Conservation (phyloP, 2,329 filamentous ascomycete species). For the Stagonosporopsis vannaccii region DNA sequence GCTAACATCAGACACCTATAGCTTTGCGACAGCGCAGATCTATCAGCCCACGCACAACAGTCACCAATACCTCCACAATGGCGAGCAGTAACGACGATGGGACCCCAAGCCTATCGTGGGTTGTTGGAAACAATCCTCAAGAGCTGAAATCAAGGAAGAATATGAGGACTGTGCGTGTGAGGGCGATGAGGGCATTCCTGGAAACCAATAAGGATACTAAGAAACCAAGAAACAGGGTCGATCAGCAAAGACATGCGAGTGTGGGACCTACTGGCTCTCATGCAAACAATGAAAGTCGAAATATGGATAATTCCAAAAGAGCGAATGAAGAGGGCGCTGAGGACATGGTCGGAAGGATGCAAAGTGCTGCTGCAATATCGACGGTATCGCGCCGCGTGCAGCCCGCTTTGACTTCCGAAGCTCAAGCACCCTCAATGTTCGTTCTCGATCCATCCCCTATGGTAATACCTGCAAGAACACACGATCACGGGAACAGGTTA, state of each 20-base stretch:
- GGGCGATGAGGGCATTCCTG: conserved; percentile 46
- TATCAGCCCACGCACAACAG: conserved; percentile 22
- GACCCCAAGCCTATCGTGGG: conserved; percentile 35
- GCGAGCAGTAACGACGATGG: not conserved
- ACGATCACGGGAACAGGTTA: conserved; percentile 15
- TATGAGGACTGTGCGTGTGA: conserved; percentile 46
- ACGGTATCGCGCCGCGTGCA: conserved; percentile 3
- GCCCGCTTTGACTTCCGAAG: conserved; percentile 9
- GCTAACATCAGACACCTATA: not conserved
- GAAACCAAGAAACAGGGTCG: not conserved
- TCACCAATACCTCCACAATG: conserved; percentile 11
- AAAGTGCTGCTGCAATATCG: conserved; percentile 14
- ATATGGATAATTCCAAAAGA: conserved; percentile 17
- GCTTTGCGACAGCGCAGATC: conserved; percentile 15
- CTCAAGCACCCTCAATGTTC: conserved; percentile 12
- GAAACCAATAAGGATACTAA: conserved; percentile 27
- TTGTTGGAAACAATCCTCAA: conserved; percentile 41
- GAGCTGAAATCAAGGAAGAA: conserved; percentile 42
- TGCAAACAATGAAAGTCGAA: conserved; percentile 23
- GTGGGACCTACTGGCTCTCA: conserved; percentile 29
- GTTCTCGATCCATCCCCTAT: conserved; percentile 33
- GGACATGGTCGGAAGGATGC: not conserved
- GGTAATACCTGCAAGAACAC: conserved; percentile 25
- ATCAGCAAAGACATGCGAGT: conserved; percentile 19
- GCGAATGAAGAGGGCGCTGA: not conserved